These are phyloP conservation scores for Eucalyptus marginata DNA, from an alignment of 345 rosid genomes.

Conservation along the genomic window DNA sequence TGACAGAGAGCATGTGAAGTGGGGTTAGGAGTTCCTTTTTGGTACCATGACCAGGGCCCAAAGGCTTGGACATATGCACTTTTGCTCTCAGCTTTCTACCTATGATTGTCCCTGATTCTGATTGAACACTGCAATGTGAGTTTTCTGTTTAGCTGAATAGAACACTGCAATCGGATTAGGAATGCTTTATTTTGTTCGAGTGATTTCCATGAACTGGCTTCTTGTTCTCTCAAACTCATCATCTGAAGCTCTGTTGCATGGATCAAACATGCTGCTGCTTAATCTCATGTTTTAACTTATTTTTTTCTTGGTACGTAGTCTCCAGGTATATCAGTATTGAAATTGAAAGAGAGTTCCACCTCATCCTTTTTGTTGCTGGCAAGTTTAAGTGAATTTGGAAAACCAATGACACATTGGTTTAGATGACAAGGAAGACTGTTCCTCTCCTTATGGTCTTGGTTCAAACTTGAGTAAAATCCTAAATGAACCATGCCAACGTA, in stretches of 20 bases:
- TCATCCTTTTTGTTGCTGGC: background rate
- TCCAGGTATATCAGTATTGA: background rate
- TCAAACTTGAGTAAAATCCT: background rate
- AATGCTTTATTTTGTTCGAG: background rate
- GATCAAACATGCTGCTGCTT: background rate
- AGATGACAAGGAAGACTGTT: background rate
- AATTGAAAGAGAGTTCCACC: background rate
- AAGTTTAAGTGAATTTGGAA: background rate
- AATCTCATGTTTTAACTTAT: background rate
- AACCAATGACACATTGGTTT: background rate
- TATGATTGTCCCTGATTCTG: background rate
- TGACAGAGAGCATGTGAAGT: conserved; percentile 1
- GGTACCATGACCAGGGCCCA: background rate
- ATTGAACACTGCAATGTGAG: background rate
- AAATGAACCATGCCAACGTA: background rate
- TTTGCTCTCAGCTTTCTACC: background rate
- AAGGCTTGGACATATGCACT: background rate
- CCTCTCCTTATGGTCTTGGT: background rate
- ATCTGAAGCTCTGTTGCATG: background rate
- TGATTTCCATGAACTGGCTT: background rate
- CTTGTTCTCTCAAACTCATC: background rate
- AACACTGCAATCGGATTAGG: background rate
- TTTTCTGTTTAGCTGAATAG: background rate
- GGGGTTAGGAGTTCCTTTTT: background rate
- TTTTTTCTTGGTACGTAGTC: background rate